Base-by-base conservation (phyloP, 768 basidiomycete genomes). In the Hygrophoropsis aurantiaca region DNA sequence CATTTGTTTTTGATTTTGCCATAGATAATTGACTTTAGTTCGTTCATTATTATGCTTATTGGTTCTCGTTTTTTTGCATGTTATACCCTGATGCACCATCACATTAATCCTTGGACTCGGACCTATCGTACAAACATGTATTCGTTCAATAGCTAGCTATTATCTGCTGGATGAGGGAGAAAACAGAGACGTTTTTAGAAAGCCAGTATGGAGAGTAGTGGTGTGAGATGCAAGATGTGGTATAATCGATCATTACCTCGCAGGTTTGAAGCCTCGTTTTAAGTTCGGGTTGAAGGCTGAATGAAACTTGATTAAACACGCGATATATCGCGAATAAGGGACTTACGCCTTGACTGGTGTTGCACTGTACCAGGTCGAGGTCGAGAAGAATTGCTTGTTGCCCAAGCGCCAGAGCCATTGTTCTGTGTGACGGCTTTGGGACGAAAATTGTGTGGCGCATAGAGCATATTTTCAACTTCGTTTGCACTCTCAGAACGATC, bases 381-480 rank as follows among this genome's bases (percentile, higher is more conserved):
- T 49, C 60, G 49, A 44, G 51, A 32, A 59, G 57, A 30, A 54
- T 56, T 53, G 25, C 52, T 57, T 4, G 65, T 51, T 40, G 63
- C 59, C 73, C 77, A 79, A 23, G 72, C 73, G 19, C 61, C 61
- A 40, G 68, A 54, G 37, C 53, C 53, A 25, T 45, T 58, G 15
- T 57, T 55, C 47, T 46, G 49, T 46, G 49, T 54, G 45, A 51
- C 42, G 27, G 46, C 49, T 23, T 49, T 53, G 42, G 54, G 43
- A 52, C 66, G 56, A 39, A 49, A 26, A 34, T 43, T 35, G 48
- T 56, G 23, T 51, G 55, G 55, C 47, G 62, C 58, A 37, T 75
- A 65, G 30, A 88, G 70, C 50, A 87, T 59, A 51, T 78, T 77
- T 58, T 90, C 87, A n/a, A 88, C 84, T 57, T 89, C 87, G 41